phyloP scores from a whole-genome alignment of 768 basidiomycete genomes.

The Rhodosporidiobolus odoratus region DNA sequence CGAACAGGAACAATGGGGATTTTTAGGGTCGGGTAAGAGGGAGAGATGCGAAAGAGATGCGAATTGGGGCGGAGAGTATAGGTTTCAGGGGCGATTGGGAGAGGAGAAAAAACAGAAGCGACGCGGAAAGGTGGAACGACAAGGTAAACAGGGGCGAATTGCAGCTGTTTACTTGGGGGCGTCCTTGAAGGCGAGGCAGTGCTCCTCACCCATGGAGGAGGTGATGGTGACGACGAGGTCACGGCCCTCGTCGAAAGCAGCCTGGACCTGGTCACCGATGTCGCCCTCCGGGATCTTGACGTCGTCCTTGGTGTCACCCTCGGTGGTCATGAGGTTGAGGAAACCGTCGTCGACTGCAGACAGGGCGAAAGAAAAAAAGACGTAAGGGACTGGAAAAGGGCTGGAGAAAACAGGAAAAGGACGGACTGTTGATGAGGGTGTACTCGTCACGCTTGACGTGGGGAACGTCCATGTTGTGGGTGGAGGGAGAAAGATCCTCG shows the following conservation, averaged over 20 bases:
- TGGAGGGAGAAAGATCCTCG: conserved; percentile 81
- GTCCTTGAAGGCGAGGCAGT: conserved; percentile 72
- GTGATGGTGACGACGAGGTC: conserved; percentile 65
- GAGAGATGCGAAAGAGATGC: neutral
- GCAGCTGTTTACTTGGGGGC: conserved; percentile 57
- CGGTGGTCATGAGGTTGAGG: conserved; percentile 84
- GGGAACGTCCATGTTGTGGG: conserved; percentile 99
- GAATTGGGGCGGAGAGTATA: neutral
- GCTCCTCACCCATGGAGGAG: conserved; percentile 72
- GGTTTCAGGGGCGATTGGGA: neutral
- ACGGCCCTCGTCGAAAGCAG: conserved; percentile 74
- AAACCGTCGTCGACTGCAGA: conserved; percentile 82
- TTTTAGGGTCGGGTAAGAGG: too few relatives aligned
- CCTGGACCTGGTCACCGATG: conserved; percentile 65
- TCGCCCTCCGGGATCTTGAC: conserved; percentile 85
- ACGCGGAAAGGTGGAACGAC: neutral
- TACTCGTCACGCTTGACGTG: conserved; percentile 86
- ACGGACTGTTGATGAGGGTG: conserved; percentile 59
- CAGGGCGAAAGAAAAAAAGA: conserved; percentile 46
- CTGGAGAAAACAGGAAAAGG: neutral
- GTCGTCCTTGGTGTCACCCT: conserved; percentile 67
- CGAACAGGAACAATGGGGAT: too few relatives aligned
- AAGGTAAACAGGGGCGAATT: neutral
- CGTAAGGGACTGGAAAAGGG: neutral
- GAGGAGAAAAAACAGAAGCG: neutral